These are phyloP conservation scores for Gentiana macrophylla DNA, from an alignment of 257 asterid species.

Conservation along the genomic window DNA sequence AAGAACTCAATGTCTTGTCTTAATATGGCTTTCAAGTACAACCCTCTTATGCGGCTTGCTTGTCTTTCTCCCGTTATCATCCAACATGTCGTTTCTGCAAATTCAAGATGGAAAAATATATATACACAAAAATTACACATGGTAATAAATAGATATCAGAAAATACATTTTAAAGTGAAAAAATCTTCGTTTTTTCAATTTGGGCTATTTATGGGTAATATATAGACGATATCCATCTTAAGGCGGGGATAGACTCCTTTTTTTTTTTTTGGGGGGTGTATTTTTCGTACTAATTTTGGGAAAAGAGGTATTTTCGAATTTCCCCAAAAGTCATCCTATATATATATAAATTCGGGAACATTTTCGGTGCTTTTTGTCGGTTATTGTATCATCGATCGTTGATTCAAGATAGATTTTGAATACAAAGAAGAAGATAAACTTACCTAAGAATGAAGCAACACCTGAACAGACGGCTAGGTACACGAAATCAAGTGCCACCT, in stretches of 20 bases:
- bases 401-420: no score
- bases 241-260: no score
- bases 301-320: no score
- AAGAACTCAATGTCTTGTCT: slow-evolving; percentile 47
- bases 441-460: slow-evolving; percentile 49
- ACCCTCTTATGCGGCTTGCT: slow-evolving; percentile 35
- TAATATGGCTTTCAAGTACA: slow-evolving; percentile 43
- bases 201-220: no score
- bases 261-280: background rate
- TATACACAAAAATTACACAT: background rate
- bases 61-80: slow-evolving; percentile 47
- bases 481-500: slow-evolving; percentile 40
- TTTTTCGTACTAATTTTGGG: no score
- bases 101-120: no score
- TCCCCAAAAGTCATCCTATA: no score
- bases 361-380: no score
- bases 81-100: slow-evolving; percentile 55
- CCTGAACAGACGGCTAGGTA: slow-evolving; percentile 61
- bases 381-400: background rate
- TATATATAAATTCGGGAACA: no score
- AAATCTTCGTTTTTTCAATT: no score
- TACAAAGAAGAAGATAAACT: slow-evolving; percentile 12
- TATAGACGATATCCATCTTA: background rate
- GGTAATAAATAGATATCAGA: background rate
- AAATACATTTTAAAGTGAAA: no score